Base-by-base conservation (phyloP, 2,329 filamentous ascomycete genomes). In the Botrytis byssoidea region DNA sequence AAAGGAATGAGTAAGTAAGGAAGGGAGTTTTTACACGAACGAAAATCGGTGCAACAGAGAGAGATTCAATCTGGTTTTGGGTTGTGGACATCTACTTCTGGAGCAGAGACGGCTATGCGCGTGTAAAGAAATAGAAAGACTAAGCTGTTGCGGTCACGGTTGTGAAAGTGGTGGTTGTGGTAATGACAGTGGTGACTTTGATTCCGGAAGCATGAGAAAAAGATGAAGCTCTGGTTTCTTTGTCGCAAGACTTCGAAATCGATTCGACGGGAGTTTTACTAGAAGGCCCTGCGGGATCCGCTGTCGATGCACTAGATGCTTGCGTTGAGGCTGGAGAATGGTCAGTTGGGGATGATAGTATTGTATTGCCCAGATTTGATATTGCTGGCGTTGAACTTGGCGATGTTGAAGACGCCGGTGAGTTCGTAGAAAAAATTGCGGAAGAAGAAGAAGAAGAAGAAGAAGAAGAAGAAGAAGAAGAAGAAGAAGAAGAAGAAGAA, bases 81-180 rank as follows among this genome's bases (percentile, higher is more conserved):
- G 7, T 22, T 55, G 25, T 65, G 69, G 14, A 32, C 40, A 73
- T 55, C 51, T 69, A 42, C 55, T n/a, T 5, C 25, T 12, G 7
- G 71, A 73, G 29, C 4, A 44, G n/a, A 73, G 42, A 35, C 57
- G 63, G 55, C n/a, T 42, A n/a, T 44, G 44, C 32, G 48, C 20
- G 16, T 46, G n/a, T 55, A 25, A 7, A 14, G 14, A 61, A 29
- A 22, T 25, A 20, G 18, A 35, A 20, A 35, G 44, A 42, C 25
- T 42, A 25, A 8, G n/a, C 42, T 61, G 51, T 35, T 57, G 67
- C 22, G 25, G 51, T 44, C 12, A 61, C 67, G 10, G 42, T 51
- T 20, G 55, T 32, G 37, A 48, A 44, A 22, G 22, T 60, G 6
- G 63, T 32, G 37, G 40, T 46, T 65, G 35, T 35, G n/a, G 61